A percentile compares a stretch with the other conserved stretches of the same genome.
Conservation (phyloP, 2,329 filamentous ascomycete genomes). For the Fusarium napiforme region DNA sequence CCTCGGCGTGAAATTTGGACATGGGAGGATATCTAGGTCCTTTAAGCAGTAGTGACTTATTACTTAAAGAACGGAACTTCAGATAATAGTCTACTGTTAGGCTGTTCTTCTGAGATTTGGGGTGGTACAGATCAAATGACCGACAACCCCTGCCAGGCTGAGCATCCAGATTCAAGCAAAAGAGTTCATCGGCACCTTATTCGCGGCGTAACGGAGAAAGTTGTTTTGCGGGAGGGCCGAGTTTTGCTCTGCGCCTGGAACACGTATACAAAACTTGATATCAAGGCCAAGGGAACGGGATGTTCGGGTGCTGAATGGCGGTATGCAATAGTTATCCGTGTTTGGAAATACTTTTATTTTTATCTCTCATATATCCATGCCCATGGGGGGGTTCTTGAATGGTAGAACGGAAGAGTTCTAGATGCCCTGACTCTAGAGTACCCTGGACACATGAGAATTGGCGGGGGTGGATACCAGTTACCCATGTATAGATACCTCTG, state of each 20-base stretch:
- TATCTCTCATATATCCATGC: conserved; percentile 1
- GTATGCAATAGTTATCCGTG: conserved; percentile 13
- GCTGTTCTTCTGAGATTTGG: neutral
- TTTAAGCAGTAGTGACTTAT: neutral
- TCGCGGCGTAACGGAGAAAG: neutral
- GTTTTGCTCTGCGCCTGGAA: neutral
- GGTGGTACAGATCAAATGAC: conserved; percentile 32
- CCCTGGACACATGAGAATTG: conserved; percentile 19
- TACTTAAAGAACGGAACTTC: neutral
- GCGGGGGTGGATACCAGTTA: conserved; percentile 30
- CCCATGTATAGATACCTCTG: neutral
- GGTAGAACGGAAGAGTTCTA: neutral
- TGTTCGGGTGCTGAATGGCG: conserved; percentile 4
- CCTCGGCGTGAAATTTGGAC: neutral
- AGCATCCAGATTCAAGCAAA: neutral
- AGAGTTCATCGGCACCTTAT: neutral
- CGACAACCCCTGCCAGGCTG: conserved; percentile 23
- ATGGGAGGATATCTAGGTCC: neutral
- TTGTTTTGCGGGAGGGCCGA: neutral
- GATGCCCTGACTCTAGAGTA: neutral
- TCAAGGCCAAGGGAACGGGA: neutral
- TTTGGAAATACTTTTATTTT: neutral
- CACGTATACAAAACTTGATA: neutral
- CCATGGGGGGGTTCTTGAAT: neutral
- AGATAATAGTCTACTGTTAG: neutral